These are phyloP conservation scores for Crataegus laevigata DNA, from an alignment of 306 rosid species.

Conservation along the genomic window DNA sequence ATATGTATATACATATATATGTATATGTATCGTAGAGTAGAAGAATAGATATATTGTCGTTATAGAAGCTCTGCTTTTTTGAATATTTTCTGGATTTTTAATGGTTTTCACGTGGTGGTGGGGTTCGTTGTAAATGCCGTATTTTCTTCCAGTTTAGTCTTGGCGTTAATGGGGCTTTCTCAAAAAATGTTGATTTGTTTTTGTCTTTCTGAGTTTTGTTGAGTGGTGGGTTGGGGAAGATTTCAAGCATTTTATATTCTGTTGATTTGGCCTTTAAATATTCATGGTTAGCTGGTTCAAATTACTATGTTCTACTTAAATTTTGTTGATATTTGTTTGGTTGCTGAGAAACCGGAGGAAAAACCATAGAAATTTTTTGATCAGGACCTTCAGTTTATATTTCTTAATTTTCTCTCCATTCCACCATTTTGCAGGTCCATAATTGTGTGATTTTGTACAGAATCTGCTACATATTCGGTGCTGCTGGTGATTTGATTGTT, in stretches of 20 bases:
- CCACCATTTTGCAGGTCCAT: conserved; percentile 3
- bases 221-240: conserved; percentile 7
- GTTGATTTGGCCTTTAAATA: not conserved
- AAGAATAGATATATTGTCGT: not conserved
- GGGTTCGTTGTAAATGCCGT: conserved; percentile 3
- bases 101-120: conserved; percentile 25
- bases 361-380: conserved; percentile 19
- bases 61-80: not conserved
- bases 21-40: not conserved
- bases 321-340: conserved; percentile 29
- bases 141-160: conserved; percentile 7
- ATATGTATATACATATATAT: not conserved
- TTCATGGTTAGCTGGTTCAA: not conserved
- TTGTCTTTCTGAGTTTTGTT: not conserved
- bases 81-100: not conserved
- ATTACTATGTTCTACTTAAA: conserved; percentile 16
- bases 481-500: conserved; percentile 35
- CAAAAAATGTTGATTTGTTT: not conserved
- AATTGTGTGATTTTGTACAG: not conserved
- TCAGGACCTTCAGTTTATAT: conserved; percentile 18
- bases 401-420: not conserved
- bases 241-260: not conserved
- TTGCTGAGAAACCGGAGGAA: conserved; percentile 19
- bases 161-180: conserved; percentile 2
- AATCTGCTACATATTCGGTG: conserved; percentile 11